Conservation (phyloP, 257 asterid species). For the Petrea volubilis region DNA sequence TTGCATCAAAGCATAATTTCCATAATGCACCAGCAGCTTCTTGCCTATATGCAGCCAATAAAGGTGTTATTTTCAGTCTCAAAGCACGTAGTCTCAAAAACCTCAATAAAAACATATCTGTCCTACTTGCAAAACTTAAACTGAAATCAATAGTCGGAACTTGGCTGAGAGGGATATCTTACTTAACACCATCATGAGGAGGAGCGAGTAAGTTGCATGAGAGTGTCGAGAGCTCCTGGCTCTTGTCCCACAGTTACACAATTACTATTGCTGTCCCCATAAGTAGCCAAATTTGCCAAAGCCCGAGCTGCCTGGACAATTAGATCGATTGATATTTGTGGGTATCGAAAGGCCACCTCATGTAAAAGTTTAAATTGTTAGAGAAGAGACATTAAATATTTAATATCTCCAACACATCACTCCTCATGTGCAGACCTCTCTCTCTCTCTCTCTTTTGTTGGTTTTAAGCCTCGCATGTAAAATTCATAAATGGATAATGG, state of each 20-base stretch:
- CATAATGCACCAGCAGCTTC: slow-evolving; percentile 97
- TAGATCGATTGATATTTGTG: neutral
- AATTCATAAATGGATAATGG: too few species aligned
- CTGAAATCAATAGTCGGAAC: neutral
- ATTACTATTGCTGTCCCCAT: slow-evolving; percentile 81
- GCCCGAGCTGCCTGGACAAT: slow-evolving; percentile 83
- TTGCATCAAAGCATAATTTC: slow-evolving; percentile 85
- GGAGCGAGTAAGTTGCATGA: slow-evolving; percentile 79
- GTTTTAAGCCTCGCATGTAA: too few species aligned
- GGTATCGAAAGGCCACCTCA: slow-evolving; percentile 18
- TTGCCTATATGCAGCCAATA: slow-evolving; percentile 60
- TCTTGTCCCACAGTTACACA: slow-evolving; percentile 84
- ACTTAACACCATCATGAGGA: slow-evolving; percentile 84
- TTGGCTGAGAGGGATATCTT: neutral
- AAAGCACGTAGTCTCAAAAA: neutral
- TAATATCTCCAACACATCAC: too few species aligned
- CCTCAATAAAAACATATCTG: neutral
- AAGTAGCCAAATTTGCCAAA: slow-evolving; percentile 84
- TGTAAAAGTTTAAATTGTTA: too few species aligned
- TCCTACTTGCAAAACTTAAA: neutral
- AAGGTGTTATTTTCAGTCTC: neutral
- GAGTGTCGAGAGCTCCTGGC: slow-evolving; percentile 84
- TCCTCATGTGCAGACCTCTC: too few species aligned
- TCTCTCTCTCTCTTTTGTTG: too few species aligned
- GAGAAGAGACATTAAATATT: too few species aligned